Conservation (phyloP, 108 stramenopile species). For the Discostella stelligeroides region DNA sequence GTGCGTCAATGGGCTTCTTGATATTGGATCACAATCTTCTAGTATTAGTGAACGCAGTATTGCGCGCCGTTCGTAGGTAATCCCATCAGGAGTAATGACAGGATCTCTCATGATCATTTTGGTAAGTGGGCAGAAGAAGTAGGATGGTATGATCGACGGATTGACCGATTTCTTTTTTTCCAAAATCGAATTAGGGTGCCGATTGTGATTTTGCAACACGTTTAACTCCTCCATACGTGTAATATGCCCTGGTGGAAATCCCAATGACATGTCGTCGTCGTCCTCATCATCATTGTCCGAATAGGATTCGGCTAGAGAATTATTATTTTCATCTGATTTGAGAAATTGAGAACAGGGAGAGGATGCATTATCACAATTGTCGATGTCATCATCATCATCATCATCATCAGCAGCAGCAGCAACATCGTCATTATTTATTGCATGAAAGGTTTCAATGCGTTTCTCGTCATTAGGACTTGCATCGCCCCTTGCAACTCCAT, state of each 20-base stretch:
- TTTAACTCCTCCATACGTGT: conserved; percentile 30
- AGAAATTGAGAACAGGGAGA: too few relatives aligned
- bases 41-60: conserved; percentile 40
- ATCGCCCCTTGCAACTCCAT: neutral
- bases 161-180: conserved; percentile 5
- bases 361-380: too few relatives aligned
- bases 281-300: neutral
- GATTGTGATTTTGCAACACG: conserved; percentile 10
- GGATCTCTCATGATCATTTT: conserved; percentile 64
- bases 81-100: conserved; percentile 54
- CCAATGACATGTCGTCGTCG: conserved; percentile 32
- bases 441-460: too few relatives aligned
- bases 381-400: neutral
- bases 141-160: conserved; percentile 46
- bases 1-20: conserved; percentile 16
- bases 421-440: too few relatives aligned
- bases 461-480: too few relatives aligned
- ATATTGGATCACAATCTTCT: conserved; percentile 22
- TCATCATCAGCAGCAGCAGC: too few relatives aligned
- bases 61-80: conserved; percentile 55
- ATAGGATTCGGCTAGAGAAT: neutral
- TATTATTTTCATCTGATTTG: neutral
- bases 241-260: conserved; percentile 50
- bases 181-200: neutral
- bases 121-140: conserved; percentile 65